A percentile compares a stretch with the other conserved stretches of the same genome.
Evolutionary conservation across 768 basidiomycete genomes (phyloP).

Genomic region (Rhizopogon rudus): DNA sequence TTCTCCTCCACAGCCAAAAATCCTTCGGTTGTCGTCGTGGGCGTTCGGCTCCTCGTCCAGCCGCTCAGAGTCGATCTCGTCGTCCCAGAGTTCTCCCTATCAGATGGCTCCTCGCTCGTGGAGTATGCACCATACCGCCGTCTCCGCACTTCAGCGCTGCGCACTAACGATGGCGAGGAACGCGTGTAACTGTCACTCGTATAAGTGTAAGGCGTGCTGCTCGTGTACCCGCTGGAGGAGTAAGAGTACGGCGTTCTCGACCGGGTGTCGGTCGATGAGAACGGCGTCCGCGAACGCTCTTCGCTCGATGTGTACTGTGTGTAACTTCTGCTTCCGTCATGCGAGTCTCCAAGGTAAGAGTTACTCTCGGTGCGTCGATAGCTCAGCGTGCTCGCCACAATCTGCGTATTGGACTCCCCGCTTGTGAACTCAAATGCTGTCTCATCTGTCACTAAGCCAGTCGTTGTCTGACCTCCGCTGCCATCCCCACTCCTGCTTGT

Average conservation of each 20-base stretch:
- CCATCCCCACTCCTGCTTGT: constrained; percentile 18
- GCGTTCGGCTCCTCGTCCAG: constrained; percentile 29
- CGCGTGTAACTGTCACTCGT: constrained; percentile 12
- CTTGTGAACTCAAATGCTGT: constrained; percentile 33
- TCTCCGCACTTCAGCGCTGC: constrained; percentile 54
- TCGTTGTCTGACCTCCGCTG: constrained; percentile 16
- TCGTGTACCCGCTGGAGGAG: constrained; percentile 8
- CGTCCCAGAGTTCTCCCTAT: constrained; percentile 50
- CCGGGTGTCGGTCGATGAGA: constrained; percentile 6
- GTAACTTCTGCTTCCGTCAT: constrained; percentile 33
- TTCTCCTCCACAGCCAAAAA: constrained; percentile 26
- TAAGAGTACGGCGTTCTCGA: constrained; percentile 10
- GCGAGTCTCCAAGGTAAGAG: constrained; percentile 55
- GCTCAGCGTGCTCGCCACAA: constrained; percentile 47
- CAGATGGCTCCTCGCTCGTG: constrained; percentile 40
- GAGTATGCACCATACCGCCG: constrained; percentile 35
- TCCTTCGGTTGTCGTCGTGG: constrained; percentile 24
- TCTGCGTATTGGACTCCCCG: constrained; percentile 37
- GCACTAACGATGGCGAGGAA: constrained; percentile 52
- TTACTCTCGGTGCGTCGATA: constrained; percentile 48
- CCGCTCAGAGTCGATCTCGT: constrained; percentile 29
- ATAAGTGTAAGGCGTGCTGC: constrained; percentile 21
- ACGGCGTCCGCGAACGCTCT: not conserved
- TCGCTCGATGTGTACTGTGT: constrained; percentile 16
- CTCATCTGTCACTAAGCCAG: constrained; percentile 33